Evolutionary conservation across 2,329 filamentous ascomycete genomes (phyloP).

Genomic region (Cordyceps fumosorosea): DNA sequence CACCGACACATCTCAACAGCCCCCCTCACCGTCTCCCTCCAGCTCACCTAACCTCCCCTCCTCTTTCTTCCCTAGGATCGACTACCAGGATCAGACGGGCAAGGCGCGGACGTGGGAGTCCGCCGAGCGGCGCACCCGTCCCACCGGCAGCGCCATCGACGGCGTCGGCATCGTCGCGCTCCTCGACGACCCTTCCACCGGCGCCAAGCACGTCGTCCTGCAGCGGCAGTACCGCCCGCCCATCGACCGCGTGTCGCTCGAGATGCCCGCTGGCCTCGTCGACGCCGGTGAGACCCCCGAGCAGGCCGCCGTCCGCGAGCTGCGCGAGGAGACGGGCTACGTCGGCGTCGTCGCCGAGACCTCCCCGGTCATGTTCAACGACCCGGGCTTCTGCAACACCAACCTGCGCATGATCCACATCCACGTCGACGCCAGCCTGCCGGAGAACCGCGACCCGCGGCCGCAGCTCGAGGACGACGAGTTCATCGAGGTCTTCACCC

Average conservation of each 20-base stretch:
- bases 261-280: constrained; percentile 58
- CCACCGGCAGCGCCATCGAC: constrained; percentile 55
- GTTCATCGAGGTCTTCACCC: constrained; percentile 73
- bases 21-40: not conserved
- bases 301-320: constrained; percentile 55
- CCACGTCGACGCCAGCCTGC: constrained; percentile 59
- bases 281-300: constrained; percentile 57
- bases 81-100: constrained; percentile 58
- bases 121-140: constrained; percentile 63
- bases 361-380: constrained; percentile 62
- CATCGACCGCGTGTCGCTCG: constrained; percentile 51
- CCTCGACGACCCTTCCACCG: constrained; percentile 41
- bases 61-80: constrained; percentile 36
- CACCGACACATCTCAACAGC: not conserved
- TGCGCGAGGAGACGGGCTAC: constrained; percentile 63
- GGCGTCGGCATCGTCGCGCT: constrained; percentile 69
- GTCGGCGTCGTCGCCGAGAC: constrained; percentile 48
- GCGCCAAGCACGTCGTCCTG: constrained; percentile 49
- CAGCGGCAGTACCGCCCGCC: constrained; percentile 64
- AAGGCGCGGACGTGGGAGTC: constrained; percentile 62
- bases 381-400: constrained; percentile 61
- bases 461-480: constrained; percentile 71
- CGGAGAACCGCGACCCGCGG: constrained; percentile 62
- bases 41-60: not conserved
- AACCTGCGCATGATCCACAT: constrained; percentile 67